Percentiles rank a stretch among this genome's conserved stretches.
phyloP scores from a whole-genome alignment of 371 early-diverging fungal genomes.

The Syncephalastrum contaminatum region DNA sequence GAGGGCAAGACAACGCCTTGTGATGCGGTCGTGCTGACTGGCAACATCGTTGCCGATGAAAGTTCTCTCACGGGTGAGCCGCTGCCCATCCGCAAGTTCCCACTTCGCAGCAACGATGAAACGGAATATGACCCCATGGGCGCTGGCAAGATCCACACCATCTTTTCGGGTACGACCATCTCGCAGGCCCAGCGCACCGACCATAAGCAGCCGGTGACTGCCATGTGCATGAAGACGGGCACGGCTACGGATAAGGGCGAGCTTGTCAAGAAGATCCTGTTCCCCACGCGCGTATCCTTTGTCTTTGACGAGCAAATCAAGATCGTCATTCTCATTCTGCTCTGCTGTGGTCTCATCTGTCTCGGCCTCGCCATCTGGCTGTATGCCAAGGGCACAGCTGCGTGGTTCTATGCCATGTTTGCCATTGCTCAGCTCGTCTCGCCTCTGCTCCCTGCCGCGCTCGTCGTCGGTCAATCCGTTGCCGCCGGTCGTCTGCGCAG shows the following conservation, averaged over 20 bases:
- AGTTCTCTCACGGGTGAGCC: constrained; percentile 69
- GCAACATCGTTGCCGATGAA: constrained; percentile 74
- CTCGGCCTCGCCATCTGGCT: constrained; percentile 55
- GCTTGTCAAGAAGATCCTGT: constrained; percentile 74
- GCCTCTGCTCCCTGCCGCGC: constrained; percentile 60
- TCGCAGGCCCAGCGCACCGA: constrained; percentile 43
- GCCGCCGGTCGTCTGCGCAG: constrained; percentile 69
- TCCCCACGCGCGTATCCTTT: constrained; percentile 62
- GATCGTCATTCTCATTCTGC: constrained; percentile 60
- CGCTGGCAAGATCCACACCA: constrained; percentile 54
- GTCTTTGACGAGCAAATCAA: constrained; percentile 71
- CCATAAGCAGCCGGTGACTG: constrained; percentile 37
- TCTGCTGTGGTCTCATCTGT: constrained; percentile 56
- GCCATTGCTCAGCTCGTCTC: constrained; percentile 71
- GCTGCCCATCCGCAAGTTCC: constrained; percentile 62
- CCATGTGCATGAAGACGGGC: constrained; percentile 72
- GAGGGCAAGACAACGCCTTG: constrained; percentile 61
- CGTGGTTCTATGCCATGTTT: constrained; percentile 70
- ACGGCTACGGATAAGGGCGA: constrained; percentile 74
- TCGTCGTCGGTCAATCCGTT: constrained; percentile 77
- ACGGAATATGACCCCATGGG: constrained; percentile 37
- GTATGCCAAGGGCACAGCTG: constrained; percentile 42
- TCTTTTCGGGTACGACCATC: constrained; percentile 51
- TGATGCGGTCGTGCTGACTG: constrained; percentile 67
- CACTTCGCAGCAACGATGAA: constrained; percentile 34